These are phyloP conservation scores for Pluteus cervinus DNA, from an alignment of 768 basidiomycete species.

Conservation along the genomic window DNA sequence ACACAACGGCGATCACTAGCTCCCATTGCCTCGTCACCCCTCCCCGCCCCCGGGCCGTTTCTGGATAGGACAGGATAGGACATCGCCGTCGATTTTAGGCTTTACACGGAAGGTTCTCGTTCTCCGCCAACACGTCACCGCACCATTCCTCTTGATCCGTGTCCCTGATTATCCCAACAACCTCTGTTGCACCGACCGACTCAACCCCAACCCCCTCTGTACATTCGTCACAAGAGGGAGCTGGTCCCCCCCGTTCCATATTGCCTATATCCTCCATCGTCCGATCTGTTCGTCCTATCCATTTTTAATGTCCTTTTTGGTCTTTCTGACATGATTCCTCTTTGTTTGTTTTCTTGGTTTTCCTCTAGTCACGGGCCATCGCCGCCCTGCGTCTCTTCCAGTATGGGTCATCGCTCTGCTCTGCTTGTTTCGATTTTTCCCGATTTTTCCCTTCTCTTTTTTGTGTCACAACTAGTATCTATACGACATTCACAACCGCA, in stretches of 20 bases:
- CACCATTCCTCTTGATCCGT: slow-evolving; percentile 1
- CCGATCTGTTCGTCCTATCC: slow-evolving; percentile 2
- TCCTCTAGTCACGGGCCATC: too few species aligned
- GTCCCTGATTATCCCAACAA: slow-evolving; percentile 9
- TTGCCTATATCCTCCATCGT: slow-evolving; percentile 6
- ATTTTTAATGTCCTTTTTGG: slow-evolving; percentile 6
- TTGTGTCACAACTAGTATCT: too few species aligned
- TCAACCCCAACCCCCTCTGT: neutral
- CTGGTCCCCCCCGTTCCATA: neutral
- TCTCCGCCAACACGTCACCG: slow-evolving; percentile 14
- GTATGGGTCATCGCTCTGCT: too few species aligned
- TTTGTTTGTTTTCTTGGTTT: too few species aligned
- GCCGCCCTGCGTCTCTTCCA: too few species aligned
- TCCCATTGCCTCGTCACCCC: too few species aligned
- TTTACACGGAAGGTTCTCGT: too few species aligned
- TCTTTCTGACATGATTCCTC: slow-evolving; percentile 6
- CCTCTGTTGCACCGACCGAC: slow-evolving; percentile 1
- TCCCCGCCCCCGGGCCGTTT: too few species aligned
- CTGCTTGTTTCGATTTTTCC: too few species aligned
- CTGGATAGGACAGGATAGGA: too few species aligned
- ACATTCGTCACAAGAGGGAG: slow-evolving; percentile 1
- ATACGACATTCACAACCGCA: slow-evolving; percentile 5
- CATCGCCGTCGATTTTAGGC: slow-evolving; percentile 21
- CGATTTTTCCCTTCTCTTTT: too few species aligned
- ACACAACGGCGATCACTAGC: too few species aligned